These are phyloP conservation scores for Aegilops longissima DNA, from an alignment of 176 grass and related monocot genomes.

Conservation along the genomic window DNA sequence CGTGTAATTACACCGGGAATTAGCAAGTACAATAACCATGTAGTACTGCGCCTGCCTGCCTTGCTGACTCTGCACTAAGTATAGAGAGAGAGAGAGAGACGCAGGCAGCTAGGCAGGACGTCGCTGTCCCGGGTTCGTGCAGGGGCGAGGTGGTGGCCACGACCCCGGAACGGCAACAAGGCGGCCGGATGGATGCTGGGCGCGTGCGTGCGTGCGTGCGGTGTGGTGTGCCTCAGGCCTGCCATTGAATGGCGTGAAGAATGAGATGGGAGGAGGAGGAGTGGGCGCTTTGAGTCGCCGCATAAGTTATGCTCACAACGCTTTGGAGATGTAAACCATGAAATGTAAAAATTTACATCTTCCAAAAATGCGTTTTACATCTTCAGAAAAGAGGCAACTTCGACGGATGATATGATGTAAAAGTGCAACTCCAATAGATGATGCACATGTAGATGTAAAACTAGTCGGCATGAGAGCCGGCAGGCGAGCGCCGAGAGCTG, in stretches of 20 bases:
- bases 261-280: not conserved
- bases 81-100: not conserved
- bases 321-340: too few species aligned
- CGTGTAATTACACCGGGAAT: not conserved
- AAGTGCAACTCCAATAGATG: too few species aligned
- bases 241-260: slow-evolving; percentile 37
- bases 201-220: not conserved
- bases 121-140: not conserved
- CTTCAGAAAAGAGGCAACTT: too few species aligned
- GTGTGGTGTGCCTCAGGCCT: not conserved
- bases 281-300: not conserved
- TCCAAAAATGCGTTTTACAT: too few species aligned
- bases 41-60: not conserved
- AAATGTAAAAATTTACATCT: too few species aligned
- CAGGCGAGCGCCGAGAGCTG: too few species aligned
- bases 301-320: too few species aligned
- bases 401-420: too few species aligned
- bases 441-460: too few species aligned
- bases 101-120: not conserved
- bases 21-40: not conserved
- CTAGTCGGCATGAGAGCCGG: too few species aligned
- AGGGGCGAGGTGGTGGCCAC: not conserved
- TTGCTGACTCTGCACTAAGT: slow-evolving; percentile 2
- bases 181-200: not conserved
- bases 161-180: not conserved